A percentile compares a stretch with the other conserved stretches of the same genome.
phyloP scores from a whole-genome alignment of 768 basidiomycete genomes.

The Tricholoma furcatifolium region DNA sequence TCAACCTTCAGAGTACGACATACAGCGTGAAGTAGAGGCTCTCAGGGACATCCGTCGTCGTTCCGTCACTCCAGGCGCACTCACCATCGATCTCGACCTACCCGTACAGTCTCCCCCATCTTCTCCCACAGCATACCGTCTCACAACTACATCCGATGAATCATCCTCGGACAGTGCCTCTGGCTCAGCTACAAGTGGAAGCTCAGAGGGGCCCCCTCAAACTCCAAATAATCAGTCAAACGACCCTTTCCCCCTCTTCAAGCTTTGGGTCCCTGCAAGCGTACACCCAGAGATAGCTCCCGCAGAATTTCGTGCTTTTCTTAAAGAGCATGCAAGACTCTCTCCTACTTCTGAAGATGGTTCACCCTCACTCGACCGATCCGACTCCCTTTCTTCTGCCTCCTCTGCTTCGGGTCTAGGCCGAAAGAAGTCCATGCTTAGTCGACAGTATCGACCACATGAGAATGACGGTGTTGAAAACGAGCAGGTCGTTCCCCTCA shows the following conservation, averaged over 20 bases:
- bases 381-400: constrained; percentile 42
- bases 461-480: constrained; percentile 77
- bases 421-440: constrained; percentile 91
- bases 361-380: constrained; percentile 33
- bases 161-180: constrained; percentile 26
- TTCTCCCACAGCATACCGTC: constrained; percentile 59
- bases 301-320: constrained; percentile 90
- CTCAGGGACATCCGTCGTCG: constrained; percentile 81
- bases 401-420: constrained; percentile 52
- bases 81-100: constrained; percentile 89
- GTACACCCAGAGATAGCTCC: constrained; percentile 98
- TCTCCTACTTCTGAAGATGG: constrained; percentile 52
- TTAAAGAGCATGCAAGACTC: constrained; percentile 85
- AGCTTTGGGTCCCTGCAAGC: constrained; percentile 89
- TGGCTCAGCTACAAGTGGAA: constrained; percentile 18
- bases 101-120: constrained; percentile 67
- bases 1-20: constrained; percentile 83
- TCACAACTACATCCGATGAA: constrained; percentile 24
- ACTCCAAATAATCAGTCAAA: constrained; percentile 46
- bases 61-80: constrained; percentile 79
- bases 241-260: constrained; percentile 86
- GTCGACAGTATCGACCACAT: constrained; percentile 85
- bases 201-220: constrained; percentile 21
- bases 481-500: constrained; percentile 62
- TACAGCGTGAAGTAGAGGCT: constrained; percentile 83